Evolutionary conservation across 192 early-diverging fungal species (phyloP).

Genomic region (Cetraspora pellucida): DNA sequence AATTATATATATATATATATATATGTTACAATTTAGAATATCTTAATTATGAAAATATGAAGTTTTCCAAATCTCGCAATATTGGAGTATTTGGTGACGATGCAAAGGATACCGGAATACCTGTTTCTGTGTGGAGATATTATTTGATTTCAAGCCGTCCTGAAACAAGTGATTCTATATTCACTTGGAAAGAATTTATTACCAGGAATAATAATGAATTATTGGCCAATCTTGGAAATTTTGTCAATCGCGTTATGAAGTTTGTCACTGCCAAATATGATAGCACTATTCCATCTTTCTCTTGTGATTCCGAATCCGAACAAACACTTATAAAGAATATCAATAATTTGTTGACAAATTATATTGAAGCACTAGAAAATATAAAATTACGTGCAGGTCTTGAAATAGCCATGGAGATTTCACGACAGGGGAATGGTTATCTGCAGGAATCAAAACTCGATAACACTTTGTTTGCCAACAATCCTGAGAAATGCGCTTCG

Average conservation of each 20-base stretch:
- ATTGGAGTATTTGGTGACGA: slow-evolving; percentile 98
- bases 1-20: slow-evolving; percentile 19
- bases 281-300: slow-evolving; percentile 68
- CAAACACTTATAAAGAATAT: slow-evolving; percentile 78
- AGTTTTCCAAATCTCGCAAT: slow-evolving; percentile 96
- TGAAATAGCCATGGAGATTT: slow-evolving; percentile 88
- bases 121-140: slow-evolving; percentile 96
- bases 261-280: slow-evolving; percentile 93
- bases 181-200: slow-evolving; percentile 92
- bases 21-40: slow-evolving; percentile 66
- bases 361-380: slow-evolving; percentile 76
- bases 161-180: slow-evolving; percentile 88
- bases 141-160: slow-evolving; percentile 91
- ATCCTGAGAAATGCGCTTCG: slow-evolving; percentile 80
- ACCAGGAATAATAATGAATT: slow-evolving; percentile 95
- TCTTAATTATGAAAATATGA: slow-evolving; percentile 93
- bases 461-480: slow-evolving; percentile 81
- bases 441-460: slow-evolving; percentile 92
- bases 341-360: slow-evolving; percentile 74
- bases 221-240: slow-evolving; percentile 95
- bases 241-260: slow-evolving; percentile 95
- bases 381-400: slow-evolving; percentile 87
- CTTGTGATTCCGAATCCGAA: slow-evolving; percentile 62
- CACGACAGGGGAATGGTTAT: slow-evolving; percentile 91
- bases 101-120: slow-evolving; percentile 86